Evolutionary conservation across 73 alveolate genomes (phyloP).

Genomic region (Tetrahymena thermophila): DNA sequence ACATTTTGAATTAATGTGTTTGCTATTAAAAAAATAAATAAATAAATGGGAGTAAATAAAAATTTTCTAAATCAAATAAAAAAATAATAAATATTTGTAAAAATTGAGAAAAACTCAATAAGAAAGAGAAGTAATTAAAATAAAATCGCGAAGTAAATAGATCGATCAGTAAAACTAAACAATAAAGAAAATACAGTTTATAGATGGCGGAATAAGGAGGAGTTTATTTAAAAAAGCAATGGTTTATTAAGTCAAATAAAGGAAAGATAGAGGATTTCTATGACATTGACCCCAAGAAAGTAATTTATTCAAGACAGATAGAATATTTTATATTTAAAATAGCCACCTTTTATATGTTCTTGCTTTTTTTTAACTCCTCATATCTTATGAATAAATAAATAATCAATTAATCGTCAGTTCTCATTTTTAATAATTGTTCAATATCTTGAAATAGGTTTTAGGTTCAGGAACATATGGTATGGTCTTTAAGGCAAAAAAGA

Average conservation of each 20-base stretch:
- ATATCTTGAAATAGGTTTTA: background rate
- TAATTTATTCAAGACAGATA: background rate
- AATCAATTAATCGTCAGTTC: too few relatives aligned
- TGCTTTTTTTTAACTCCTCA: background rate
- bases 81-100: background rate
- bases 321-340: background rate
- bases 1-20: too few relatives aligned
- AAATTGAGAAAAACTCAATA: background rate
- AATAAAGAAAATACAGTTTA: background rate
- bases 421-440: background rate
- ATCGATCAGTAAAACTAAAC: background rate
- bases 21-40: too few relatives aligned
- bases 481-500: conserved; percentile 33
- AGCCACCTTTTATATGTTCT: background rate
- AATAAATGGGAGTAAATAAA: background rate
- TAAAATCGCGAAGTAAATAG: background rate
- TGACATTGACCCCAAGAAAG: conserved; percentile 41
- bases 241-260: conserved; percentile 35
- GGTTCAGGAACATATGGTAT: conserved; percentile 43
- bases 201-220: background rate
- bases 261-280: conserved; percentile 25
- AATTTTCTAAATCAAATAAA: background rate
- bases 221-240: conserved; percentile 28
- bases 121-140: background rate
- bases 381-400: background rate